A percentile compares a stretch with the other conserved stretches of the same genome.
phyloP scores from a whole-genome alignment of 106 monocot species.

The Apostasia ramifera region DNA sequence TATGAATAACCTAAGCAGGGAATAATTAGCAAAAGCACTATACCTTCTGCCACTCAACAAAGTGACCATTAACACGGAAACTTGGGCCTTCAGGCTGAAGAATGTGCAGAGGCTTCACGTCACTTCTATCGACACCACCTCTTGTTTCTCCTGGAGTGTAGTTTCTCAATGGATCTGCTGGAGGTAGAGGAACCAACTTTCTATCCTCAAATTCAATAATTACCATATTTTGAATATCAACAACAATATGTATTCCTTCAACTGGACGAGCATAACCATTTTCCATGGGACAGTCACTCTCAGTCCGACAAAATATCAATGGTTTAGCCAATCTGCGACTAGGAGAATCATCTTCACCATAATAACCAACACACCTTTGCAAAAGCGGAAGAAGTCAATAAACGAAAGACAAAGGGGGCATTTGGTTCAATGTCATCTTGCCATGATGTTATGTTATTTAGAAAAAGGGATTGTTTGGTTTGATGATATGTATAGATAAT shows the following conservation, averaged over 20 bases:
- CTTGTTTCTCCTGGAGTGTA: constrained; percentile 88
- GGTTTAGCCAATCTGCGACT: constrained; percentile 84
- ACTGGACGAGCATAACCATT: constrained; percentile 95
- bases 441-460: no score
- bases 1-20: neutral
- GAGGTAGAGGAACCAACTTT: constrained; percentile 80
- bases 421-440: no score
- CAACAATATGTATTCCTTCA: constrained; percentile 74
- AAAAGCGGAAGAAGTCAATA: neutral
- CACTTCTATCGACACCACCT: constrained; percentile 86
- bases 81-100: constrained; percentile 90
- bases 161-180: constrained; percentile 85
- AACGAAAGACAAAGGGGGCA: neutral
- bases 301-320: constrained; percentile 87
- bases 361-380: constrained; percentile 77
- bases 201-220: constrained; percentile 84
- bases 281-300: constrained; percentile 88
- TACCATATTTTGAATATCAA: constrained; percentile 81
- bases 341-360: constrained; percentile 79
- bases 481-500: no score
- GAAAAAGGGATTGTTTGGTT: no score
- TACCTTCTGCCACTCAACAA: constrained; percentile 95
- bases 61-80: constrained; percentile 81
- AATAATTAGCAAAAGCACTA: neutral
- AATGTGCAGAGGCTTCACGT: constrained; percentile 82